These are phyloP conservation scores for Galerina marginata DNA, from an alignment of 768 basidiomycete genomes.

Conservation along the genomic window DNA sequence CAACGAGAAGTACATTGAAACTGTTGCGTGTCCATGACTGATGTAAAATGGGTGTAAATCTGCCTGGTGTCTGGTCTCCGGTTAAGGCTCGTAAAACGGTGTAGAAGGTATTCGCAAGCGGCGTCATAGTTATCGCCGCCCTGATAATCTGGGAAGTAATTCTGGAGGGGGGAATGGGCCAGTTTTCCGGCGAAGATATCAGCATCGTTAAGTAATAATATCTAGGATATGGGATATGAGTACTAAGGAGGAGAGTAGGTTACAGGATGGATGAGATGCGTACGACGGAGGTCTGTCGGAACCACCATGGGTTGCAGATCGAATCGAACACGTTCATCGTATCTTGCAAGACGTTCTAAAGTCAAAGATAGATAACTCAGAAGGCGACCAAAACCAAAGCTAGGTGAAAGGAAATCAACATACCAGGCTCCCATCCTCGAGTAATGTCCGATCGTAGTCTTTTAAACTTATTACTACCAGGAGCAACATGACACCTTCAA, in stretches of 20 bases:
- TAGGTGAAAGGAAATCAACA: conserved; percentile 32
- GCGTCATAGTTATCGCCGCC: conserved; percentile 89
- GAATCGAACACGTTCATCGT: conserved; percentile 95
- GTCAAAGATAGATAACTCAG: background rate
- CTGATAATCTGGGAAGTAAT: conserved; percentile 92
- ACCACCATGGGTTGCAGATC: conserved; percentile 97
- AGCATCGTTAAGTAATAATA: conserved; percentile 95
- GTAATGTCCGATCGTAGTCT: conserved; percentile 97
- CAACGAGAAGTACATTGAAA: conserved; percentile 72
- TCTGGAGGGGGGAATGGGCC: conserved; percentile 75
- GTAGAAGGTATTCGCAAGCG: conserved; percentile 77
- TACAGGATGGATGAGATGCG: conserved; percentile 30
- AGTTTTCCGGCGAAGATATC: conserved; percentile 96
- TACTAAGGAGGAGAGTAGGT: background rate
- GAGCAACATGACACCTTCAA: conserved; percentile 91
- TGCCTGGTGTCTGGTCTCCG: conserved; percentile 87
- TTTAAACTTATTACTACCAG: conserved; percentile 91
- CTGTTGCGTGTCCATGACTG: conserved; percentile 91
- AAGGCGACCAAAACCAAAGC: background rate
- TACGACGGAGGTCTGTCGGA: conserved; percentile 93
- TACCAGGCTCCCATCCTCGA: conserved; percentile 94
- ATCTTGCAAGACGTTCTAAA: conserved; percentile 95
- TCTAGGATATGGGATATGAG: conserved; percentile 45
- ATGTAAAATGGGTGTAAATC: conserved; percentile 92
- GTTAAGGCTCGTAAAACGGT: conserved; percentile 89